Evolutionary conservation across 305 asterid species (phyloP).

Genomic region (Solanum chacoense): DNA sequence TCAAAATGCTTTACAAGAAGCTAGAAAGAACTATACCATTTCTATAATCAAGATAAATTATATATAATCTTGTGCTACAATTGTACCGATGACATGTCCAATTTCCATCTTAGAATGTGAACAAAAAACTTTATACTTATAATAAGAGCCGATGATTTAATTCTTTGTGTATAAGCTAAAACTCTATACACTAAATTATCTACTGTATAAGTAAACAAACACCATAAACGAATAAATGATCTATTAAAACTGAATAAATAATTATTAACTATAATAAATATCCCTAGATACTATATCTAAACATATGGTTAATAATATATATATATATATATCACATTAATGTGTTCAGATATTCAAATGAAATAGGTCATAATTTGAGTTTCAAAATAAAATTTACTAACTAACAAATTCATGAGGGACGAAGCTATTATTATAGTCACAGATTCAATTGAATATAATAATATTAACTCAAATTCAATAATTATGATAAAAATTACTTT

Average conservation of each 20-base stretch:
- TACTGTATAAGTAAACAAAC: neutral
- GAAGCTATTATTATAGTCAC: neutral
- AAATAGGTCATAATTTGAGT: neutral
- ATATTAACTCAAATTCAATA: neutral
- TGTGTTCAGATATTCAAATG: neutral
- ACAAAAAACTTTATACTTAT: too few species aligned
- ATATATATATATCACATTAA: neutral
- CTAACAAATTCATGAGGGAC: neutral
- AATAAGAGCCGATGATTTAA: too few species aligned
- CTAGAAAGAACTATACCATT: too few species aligned
- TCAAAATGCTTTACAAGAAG: too few species aligned
- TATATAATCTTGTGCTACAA: too few species aligned
- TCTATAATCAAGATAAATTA: too few species aligned
- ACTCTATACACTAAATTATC: neutral
- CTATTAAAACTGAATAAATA: too few species aligned
- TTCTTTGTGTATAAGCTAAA: neutral
- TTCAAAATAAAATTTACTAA: neutral
- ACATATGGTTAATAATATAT: neutral
- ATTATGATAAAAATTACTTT: neutral
- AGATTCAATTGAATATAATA: neutral
- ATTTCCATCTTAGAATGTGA: too few species aligned
- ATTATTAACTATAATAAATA: too few species aligned
- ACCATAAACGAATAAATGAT: neutral
- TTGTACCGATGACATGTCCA: too few species aligned
- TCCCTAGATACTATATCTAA: too few species aligned